These are phyloP conservation scores for Fusarium citri DNA, from an alignment of 2,329 filamentous ascomycete genomes.

Conservation along the genomic window DNA sequence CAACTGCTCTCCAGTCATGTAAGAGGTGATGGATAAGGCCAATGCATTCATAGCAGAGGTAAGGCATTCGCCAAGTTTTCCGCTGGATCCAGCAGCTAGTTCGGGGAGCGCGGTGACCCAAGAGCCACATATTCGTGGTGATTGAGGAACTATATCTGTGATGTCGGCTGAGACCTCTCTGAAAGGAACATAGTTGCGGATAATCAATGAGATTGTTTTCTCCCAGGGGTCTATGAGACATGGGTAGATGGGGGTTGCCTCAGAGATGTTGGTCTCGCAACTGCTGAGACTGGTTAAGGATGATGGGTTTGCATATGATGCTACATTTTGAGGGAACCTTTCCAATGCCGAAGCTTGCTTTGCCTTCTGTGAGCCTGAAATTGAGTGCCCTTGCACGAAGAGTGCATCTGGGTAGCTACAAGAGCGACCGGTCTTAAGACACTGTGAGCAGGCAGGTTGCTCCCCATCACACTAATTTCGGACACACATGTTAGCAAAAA, in stretches of 20 bases:
- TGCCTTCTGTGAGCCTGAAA: background rate
- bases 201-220: background rate
- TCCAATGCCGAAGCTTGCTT: background rate
- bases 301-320: background rate
- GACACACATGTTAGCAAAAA: background rate
- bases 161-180: background rate
- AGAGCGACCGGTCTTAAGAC: background rate
- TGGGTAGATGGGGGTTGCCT: background rate
- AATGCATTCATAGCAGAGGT: background rate
- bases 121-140: background rate
- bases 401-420: background rate
- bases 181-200: background rate
- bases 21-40: background rate
- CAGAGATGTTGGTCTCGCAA: background rate
- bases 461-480: background rate
- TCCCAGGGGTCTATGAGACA: background rate
- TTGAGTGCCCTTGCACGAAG: background rate
- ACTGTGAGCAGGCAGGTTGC: background rate
- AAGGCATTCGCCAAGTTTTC: background rate
- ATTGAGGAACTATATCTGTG: background rate
- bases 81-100: background rate
- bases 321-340: background rate
- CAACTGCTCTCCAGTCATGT: background rate
- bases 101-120: background rate
- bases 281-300: background rate